Conservation (phyloP, 2,329 filamentous ascomycete genomes). For the Periconia sp. region DNA sequence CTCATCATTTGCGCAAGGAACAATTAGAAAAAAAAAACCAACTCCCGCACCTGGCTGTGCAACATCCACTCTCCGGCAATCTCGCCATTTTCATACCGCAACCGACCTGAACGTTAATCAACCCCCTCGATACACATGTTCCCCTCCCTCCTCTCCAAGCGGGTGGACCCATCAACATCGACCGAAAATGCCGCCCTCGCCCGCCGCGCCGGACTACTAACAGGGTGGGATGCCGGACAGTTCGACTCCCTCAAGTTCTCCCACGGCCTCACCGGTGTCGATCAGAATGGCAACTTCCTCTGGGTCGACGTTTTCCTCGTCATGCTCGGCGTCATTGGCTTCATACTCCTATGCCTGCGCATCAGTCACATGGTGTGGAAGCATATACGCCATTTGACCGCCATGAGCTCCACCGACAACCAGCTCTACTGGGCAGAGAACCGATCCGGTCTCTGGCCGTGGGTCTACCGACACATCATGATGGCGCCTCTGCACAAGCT, state of each 20-base stretch:
- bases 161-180: conserved; percentile 18
- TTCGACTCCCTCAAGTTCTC: conserved; percentile 41
- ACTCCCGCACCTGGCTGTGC: conserved; percentile 11
- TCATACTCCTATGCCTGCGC: conserved; percentile 45
- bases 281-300: conserved; percentile 51
- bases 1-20: background rate
- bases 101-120: background rate
- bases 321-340: conserved; percentile 33
- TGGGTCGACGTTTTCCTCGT: conserved; percentile 50
- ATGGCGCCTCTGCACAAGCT: conserved; percentile 73
- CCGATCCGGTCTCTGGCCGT: conserved; percentile 53
- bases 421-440: conserved; percentile 52
- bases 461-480: conserved; percentile 64
- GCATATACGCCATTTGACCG: conserved; percentile 50
- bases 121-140: conserved; percentile 24
- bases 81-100: too few species aligned
- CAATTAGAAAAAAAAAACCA: background rate
- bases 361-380: conserved; percentile 45
- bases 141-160: conserved; percentile 23
- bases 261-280: conserved; percentile 51
- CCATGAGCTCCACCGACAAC: conserved; percentile 44
- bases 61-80: background rate
- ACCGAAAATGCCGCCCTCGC: conserved; percentile 5
- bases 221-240: conserved; percentile 31
- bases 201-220: conserved; percentile 26